A percentile compares a stretch with the other conserved stretches of the same genome.
phyloP scores from a whole-genome alignment of 345 rosid genomes.

The Rhodamnia argentea region DNA sequence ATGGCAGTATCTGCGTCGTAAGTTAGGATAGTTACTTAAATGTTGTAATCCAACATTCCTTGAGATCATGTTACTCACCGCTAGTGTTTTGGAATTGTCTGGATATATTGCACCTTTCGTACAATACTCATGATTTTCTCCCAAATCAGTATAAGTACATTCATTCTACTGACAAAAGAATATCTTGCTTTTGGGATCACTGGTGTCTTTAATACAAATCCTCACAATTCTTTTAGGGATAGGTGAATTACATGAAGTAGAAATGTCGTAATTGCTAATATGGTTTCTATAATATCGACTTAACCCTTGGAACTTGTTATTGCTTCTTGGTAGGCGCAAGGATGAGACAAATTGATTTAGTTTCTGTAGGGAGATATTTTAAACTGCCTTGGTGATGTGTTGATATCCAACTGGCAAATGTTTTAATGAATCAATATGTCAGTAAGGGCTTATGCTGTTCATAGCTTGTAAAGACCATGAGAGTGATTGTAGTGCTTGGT shows the following conservation, averaged over 20 bases:
- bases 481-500: not conserved
- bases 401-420: not conserved
- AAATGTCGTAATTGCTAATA: not conserved
- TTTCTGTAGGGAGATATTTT: not conserved
- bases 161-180: not conserved
- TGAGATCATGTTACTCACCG: not conserved
- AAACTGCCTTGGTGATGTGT: not conserved
- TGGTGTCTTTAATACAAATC: not conserved
- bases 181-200: not conserved
- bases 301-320: not conserved
- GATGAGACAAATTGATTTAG: not conserved
- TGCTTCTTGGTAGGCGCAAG: not conserved
- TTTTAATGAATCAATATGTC: not conserved
- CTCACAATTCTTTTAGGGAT: not conserved
- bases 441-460: not conserved
- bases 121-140: no score
- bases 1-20: not conserved
- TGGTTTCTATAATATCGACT: not conserved
- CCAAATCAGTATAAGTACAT: not conserved
- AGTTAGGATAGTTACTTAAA: not conserved
- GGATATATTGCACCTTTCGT: no score
- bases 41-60: not conserved
- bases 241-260: not conserved
- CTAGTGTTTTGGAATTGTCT: not conserved
- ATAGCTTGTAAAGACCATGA: not conserved